Percentiles rank a stretch among this genome's conserved stretches.
Conservation (phyloP, 2,329 filamentous ascomycete genomes). For the Xylaria sp. region DNA sequence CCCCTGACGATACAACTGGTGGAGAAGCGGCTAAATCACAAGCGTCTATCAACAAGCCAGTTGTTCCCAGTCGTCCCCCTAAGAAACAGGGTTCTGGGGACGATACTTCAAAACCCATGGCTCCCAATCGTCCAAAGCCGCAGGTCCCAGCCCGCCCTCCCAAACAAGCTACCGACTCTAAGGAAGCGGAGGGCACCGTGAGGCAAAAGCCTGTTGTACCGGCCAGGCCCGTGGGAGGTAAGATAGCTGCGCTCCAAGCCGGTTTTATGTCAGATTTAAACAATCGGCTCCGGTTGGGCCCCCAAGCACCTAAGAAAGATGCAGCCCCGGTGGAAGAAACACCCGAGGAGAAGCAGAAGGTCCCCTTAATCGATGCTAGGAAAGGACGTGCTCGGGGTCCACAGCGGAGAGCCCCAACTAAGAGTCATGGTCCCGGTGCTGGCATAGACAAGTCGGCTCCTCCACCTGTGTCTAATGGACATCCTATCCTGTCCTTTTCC, state of each 20-base stretch:
- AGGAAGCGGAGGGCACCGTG: constrained; percentile 57
- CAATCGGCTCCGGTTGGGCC: constrained; percentile 85
- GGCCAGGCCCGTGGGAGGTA: constrained; percentile 78
- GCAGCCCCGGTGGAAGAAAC: constrained; percentile 67
- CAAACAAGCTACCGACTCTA: constrained; percentile 52
- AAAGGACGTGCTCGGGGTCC: constrained; percentile 92
- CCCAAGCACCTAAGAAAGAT: constrained; percentile 80
- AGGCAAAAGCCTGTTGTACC: constrained; percentile 89
- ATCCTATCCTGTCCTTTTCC: constrained; percentile 59
- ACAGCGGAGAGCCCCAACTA: constrained; percentile 74
- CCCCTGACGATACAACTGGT: constrained; percentile 52
- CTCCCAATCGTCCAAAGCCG: constrained; percentile 68
- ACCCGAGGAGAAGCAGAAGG: constrained; percentile 72
- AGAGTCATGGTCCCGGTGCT: constrained; percentile 54
- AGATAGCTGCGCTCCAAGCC: constrained; percentile 90
- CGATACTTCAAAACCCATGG: constrained; percentile 54
- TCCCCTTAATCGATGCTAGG: constrained; percentile 85
- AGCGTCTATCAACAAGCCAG: constrained; percentile 63
- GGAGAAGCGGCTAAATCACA: constrained; percentile 55
- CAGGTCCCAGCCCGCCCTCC: constrained; percentile 64
- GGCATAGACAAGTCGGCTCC: constrained; percentile 43
- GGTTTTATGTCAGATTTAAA: constrained; percentile 95
- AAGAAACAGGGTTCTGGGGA: constrained; percentile 54
- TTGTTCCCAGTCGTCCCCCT: constrained; percentile 63
- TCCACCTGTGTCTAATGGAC: constrained; percentile 48